Percentiles rank a stretch among this genome's conserved stretches.
Evolutionary conservation across 768 basidiomycete species (phyloP).

Genomic region (Harrya chromipes): DNA sequence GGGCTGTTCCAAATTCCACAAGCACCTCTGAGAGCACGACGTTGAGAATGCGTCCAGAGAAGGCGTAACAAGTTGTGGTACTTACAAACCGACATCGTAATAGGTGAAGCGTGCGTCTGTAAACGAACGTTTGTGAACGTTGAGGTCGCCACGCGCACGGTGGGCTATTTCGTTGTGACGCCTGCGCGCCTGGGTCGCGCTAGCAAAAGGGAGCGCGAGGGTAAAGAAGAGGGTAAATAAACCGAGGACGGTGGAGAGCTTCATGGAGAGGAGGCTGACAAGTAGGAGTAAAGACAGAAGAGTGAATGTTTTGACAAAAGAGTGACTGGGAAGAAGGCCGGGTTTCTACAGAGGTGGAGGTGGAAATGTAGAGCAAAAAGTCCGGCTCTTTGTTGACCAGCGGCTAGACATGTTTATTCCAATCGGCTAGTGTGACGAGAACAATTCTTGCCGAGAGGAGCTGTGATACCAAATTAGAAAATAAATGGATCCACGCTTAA

Average conservation of each 20-base stretch:
- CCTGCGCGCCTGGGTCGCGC: slow-evolving; percentile 24
- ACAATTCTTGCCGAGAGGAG: not conserved
- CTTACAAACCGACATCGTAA: slow-evolving; percentile 52
- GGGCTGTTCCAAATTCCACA: slow-evolving; percentile 43
- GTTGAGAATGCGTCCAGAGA: slow-evolving; percentile 1
- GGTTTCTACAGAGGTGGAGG: slow-evolving; percentile 4
- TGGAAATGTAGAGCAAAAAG: slow-evolving; percentile 1
- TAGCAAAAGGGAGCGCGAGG: slow-evolving; percentile 33
- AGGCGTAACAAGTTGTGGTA: not conserved
- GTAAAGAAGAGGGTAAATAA: slow-evolving; percentile 35
- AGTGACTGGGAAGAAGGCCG: slow-evolving; percentile 19
- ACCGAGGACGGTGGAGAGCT: slow-evolving; percentile 31
- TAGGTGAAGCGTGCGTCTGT: slow-evolving; percentile 45
- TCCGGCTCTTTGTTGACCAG: not conserved
- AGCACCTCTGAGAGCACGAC: slow-evolving; percentile 42
- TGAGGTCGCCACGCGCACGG: slow-evolving; percentile 39
- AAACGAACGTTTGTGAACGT: slow-evolving; percentile 34
- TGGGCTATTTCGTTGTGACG: slow-evolving; percentile 47
- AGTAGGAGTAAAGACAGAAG: not conserved
- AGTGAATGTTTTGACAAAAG: slow-evolving; percentile 13
- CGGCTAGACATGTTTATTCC: slow-evolving; percentile 13
- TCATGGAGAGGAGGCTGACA: slow-evolving; percentile 15
- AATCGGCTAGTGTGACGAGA: slow-evolving; percentile 23
- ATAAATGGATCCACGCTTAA: not conserved
- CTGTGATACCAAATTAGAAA: not conserved